Evolutionary conservation across 805 yeast genomes (phyloP), one percentile per base, ranked within the genome.

Genomic region (Candida sithepensis): DNA sequence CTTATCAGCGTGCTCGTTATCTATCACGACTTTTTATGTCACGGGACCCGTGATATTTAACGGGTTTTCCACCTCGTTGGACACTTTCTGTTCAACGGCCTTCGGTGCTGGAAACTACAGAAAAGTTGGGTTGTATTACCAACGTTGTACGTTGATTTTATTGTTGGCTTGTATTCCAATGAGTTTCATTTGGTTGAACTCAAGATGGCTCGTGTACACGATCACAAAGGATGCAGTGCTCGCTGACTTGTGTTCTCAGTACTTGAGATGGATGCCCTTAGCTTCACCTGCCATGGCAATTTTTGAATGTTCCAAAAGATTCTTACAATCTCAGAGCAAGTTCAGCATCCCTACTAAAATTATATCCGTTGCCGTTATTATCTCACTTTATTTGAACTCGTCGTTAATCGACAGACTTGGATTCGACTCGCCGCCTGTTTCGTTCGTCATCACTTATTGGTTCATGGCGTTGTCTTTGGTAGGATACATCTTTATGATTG

Each of bases 281-380:
- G 90, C 88, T 26, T 71, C 82, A 2, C 91, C 91, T 1, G 88
- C 87, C 0, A 80, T 78, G 59, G 79, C 82, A 16, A 55, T 84
- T 3, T 79, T 77, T 53, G 94, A 85, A 64, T 81, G 82, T 59
- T 81, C 84, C 40, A 85, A 85, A 61, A 79, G 86, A 61, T 85
- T 74, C 57, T 69, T 85, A 53, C 92, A 85, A 63, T 78, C 88
- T 44, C 92, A 85, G 68, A 85, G 85, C 44, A 77, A 84, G 24
- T 85, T 85, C 65, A 85, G 82, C 58, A 88, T 89, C 1, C 84
- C 88, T 6, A 85, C 91, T 0, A 77, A 81, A 53, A 82, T 84
- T 20, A 70, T 84, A 23, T 59, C 78, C n/a, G 56, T 84, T 22
- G 82, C 87, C 53, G 85, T 88, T 2, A 90, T 91, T 3, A 60